Conservation (phyloP, 176 grass and related monocot genomes). For the Triticum timopheevii region DNA sequence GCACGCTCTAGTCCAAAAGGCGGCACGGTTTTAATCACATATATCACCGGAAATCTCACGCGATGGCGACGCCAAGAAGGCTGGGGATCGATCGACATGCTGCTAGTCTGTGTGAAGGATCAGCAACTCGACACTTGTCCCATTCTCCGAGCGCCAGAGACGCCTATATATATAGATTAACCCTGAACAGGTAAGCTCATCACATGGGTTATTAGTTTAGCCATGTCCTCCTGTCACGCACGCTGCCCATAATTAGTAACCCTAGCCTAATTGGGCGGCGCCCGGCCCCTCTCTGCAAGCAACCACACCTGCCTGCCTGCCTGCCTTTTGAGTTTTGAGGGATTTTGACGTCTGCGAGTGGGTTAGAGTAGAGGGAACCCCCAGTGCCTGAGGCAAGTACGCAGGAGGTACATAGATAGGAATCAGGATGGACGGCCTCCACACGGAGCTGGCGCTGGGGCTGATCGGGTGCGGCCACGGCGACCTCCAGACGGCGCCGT, state of each 20-base stretch:
- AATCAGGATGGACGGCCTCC: constrained; percentile 37
- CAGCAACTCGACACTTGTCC: constrained; percentile 37
- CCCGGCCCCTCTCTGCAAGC: constrained; percentile 12
- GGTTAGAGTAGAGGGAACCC: neutral
- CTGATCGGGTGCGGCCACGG: constrained; percentile 29
- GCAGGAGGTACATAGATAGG: too few species aligned
- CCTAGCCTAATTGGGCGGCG: neutral
- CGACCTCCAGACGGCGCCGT: constrained; percentile 45
- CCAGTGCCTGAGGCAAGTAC: too few species aligned
- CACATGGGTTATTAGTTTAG: constrained; percentile 28
- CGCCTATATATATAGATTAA: constrained; percentile 22
- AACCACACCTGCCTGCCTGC: neutral
- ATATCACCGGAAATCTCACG: constrained; percentile 24
- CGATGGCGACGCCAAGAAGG: constrained; percentile 33
- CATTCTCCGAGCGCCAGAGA: neutral
- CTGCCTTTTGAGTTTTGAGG: neutral
- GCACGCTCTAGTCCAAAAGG: constrained; percentile 33
- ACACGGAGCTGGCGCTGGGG: constrained; percentile 51
- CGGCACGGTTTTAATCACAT: constrained; percentile 1
- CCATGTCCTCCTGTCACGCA: constrained; percentile 33
- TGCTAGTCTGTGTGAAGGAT: constrained; percentile 6
- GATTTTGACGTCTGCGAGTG: constrained; percentile 35
- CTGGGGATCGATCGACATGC: neutral
- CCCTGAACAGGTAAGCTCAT: neutral
- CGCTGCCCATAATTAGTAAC: constrained; percentile 18